Evolutionary conservation across 768 basidiomycete species (phyloP).

Genomic region (Pisolithus albus): DNA sequence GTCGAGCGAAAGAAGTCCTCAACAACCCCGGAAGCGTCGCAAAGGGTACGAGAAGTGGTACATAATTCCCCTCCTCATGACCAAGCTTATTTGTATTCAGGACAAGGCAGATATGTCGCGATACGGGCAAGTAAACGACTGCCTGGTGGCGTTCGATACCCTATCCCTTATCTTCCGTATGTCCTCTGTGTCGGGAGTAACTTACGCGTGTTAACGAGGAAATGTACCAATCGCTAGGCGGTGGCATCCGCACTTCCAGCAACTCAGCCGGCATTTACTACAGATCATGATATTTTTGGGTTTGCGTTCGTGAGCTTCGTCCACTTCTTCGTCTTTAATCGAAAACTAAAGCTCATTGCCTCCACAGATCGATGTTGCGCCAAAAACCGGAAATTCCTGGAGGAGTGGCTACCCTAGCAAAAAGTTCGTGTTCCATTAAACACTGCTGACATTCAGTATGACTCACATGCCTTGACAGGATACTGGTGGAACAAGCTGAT

Average conservation of each 20-base stretch:
- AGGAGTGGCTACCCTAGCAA: conserved; percentile 39
- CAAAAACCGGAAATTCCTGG: conserved; percentile 39
- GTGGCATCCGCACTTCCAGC: conserved; percentile 54
- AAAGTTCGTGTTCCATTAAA: conserved; percentile 14
- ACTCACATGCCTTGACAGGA: conserved; percentile 7
- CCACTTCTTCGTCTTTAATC: neutral
- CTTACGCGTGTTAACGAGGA: conserved; percentile 75
- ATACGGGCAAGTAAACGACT: too few species aligned
- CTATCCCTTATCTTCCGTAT: too few species aligned
- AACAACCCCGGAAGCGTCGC: too few species aligned
- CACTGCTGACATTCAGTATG: neutral
- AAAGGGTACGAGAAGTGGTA: too few species aligned
- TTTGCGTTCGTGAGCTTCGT: conserved; percentile 78
- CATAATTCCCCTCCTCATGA: too few species aligned
- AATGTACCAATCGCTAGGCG: conserved; percentile 67
- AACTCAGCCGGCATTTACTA: conserved; percentile 54
- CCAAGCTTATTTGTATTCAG: too few species aligned
- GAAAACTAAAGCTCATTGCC: neutral
- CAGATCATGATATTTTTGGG: conserved; percentile 84
- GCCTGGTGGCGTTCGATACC: too few species aligned
- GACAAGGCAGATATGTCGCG: too few species aligned
- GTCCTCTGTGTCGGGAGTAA: too few species aligned
- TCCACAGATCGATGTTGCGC: conserved; percentile 59
- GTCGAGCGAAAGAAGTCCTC: too few species aligned
- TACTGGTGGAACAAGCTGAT: conserved; percentile 10